Evolutionary conservation across 1,139 yeast genomes (phyloP).

Genomic region (Kodamaea anthophila): DNA sequence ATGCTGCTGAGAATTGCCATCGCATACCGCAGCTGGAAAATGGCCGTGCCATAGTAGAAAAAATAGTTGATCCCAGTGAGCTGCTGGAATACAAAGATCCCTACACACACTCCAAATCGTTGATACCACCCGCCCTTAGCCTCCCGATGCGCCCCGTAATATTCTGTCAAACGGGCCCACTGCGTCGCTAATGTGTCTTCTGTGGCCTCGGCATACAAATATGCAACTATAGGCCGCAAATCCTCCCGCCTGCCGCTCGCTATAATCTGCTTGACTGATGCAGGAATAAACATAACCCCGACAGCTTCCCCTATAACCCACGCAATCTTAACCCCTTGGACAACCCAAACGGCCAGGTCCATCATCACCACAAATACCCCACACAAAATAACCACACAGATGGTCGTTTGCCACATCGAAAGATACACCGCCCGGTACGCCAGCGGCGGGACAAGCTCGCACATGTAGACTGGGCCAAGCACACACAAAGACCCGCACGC

Average conservation of each 20-base stretch:
- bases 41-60: slow-evolving; percentile 24
- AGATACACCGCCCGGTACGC: slow-evolving; percentile 15
- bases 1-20: slow-evolving; percentile 12
- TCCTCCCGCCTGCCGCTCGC: not conserved
- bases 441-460: slow-evolving; percentile 14
- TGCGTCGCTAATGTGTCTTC: slow-evolving; percentile 1
- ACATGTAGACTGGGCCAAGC: slow-evolving; percentile 22
- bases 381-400: slow-evolving; percentile 19
- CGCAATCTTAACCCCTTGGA: slow-evolving; percentile 8
- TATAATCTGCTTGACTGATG: slow-evolving; percentile 8
- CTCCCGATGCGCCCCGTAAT: too few relatives aligned
- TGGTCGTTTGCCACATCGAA: slow-evolving; percentile 19
- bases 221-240: slow-evolving; percentile 2
- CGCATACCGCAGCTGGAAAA: slow-evolving; percentile 14
- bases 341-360: not conserved
- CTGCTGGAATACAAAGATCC: slow-evolving; percentile 27
- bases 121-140: too few relatives aligned
- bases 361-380: slow-evolving; percentile 5
- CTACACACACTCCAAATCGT: too few relatives aligned
- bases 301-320: slow-evolving; percentile 8
- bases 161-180: too few relatives aligned
- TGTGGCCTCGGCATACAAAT: slow-evolving; percentile 1
- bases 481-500: slow-evolving; percentile 24
- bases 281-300: slow-evolving; percentile 10
- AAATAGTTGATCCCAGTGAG: slow-evolving; percentile 31